Evolutionary conservation across 169 alveolate genomes (phyloP), one percentile per base, ranked within the genome.

Genomic region (Cryptosporidium muris): DNA sequence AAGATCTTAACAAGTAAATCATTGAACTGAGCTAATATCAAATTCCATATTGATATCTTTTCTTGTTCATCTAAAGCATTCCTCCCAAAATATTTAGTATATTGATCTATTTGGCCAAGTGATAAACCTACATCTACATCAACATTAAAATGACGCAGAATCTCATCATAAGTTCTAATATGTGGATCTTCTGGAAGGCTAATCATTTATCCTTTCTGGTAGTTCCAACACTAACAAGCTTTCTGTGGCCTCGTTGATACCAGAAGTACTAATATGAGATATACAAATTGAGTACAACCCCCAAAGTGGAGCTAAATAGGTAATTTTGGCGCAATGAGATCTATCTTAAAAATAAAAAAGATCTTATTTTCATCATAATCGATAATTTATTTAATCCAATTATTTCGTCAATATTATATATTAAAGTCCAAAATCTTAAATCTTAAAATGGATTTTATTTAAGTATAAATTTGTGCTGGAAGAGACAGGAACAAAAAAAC

Each of bases 1-100:
- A 98, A 91, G 42, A 98, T 98, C 90, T 95, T 92, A 49, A 97
- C 99, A 65, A 97, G 90, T 42, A 96, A 81, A 64, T 97, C 99
- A 53, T 97, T 98, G 81, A 97, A 97, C 89, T 96, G 97, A 68
- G 94, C 98, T 51, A 95, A 80, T 47, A 97, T 95, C 80, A 96
- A 91, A 49, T 92, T 94, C 81, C 95, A 88, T 8, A 96, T 90
- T 37, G 98, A 94, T 80, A 94, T 97, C 64, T 93, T 94, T 82
- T 92, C 97, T 25, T 95, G 95, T 88, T 95, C 94, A 40, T 88
- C 95, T 40, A 96, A 91, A 65, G 94, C 92, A 80, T 97, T 95
- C 40, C 90, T 90, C 2, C 98, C 99, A 68, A 74, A 74, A 0
- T 58, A 16, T 56, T 74, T 60, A 16, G 85, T 45, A 74, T 74